Conservation (phyloP, 192 early-diverging fungal genomes). For the Funneliformis mosseae region DNA sequence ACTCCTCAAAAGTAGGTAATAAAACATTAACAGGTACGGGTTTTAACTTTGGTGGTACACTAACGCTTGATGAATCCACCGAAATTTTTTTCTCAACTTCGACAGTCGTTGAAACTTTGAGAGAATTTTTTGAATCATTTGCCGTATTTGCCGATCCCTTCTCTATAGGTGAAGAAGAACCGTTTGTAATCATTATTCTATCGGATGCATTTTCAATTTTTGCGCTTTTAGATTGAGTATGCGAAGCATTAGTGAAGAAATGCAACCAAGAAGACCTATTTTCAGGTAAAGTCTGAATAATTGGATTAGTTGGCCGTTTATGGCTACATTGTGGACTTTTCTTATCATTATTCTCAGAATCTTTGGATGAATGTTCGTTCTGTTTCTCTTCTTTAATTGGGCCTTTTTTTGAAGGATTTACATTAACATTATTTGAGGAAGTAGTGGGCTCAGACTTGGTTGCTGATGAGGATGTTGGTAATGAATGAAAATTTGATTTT, state of each 20-base stretch:
- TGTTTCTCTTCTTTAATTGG: too few species aligned
- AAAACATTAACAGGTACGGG: constrained; percentile 2
- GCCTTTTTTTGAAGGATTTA: neutral
- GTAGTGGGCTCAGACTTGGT: too few species aligned
- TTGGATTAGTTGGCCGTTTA: neutral
- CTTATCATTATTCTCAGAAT: too few species aligned
- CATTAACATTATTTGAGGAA: neutral
- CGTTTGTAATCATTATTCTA: constrained; percentile 8
- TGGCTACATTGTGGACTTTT: neutral
- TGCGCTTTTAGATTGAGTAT: neutral
- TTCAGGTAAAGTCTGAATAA: constrained; percentile 1
- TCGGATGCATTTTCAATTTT: neutral
- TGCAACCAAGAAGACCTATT: constrained; percentile 14
- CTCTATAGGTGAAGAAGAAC: neutral
- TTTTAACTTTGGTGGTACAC: neutral
- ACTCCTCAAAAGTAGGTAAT: constrained; percentile 25
- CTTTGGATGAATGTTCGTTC: neutral
- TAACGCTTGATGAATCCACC: neutral
- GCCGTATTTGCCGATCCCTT: neutral
- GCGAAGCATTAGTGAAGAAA: constrained; percentile 18
- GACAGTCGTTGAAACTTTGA: neutral
- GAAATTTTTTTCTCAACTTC: neutral
- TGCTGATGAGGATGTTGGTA: neutral
- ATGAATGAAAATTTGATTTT: neutral
- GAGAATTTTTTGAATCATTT: neutral